Base-by-base conservation (phyloP, 805 yeast species). In the Candida boleticola region DNA sequence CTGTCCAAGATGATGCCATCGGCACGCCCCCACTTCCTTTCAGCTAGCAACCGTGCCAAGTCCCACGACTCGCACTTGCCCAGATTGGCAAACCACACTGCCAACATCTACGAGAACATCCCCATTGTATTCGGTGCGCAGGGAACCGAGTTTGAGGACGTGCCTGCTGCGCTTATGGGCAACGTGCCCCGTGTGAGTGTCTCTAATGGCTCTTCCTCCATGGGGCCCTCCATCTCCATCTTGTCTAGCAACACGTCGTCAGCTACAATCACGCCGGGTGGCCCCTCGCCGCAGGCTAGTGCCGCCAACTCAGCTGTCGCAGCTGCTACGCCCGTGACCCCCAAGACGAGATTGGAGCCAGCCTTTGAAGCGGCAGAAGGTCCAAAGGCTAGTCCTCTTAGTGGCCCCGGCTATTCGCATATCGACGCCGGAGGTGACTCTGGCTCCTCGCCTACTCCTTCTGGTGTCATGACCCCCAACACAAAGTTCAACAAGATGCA, bases 21-120 rank as follows among this genome's bases (percentile, higher is more conserved):
- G 2, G 45, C 61, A 5, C 52, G 67, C 21, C 74, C 75, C 1
- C 62, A 61, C 17, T 59, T 66, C 44, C 50, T 69, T 11, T 45
- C 59, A 3, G 46, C 66, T 35, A 52, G 54, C 36, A 58, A 61
- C 21, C 50, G 76, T 21, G 68, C 74, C 5, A 63, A 60, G 46
- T 65, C 72, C 4, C 72, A 70, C 49, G 73, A 68, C 36, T 65
- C 74, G n/a, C 66, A 67, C 45, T 53, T 65, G 34, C 72, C 64
- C 2, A 53, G 50, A 35, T 49, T 61, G 45, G 52, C 50, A 17
- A 36, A 42, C 13, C 46, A 43, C 29, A 35, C 42, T 22, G 35
- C 35, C 16, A 47, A 48, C 22, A 42, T 43, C 39, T 52, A 53
- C 43, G 55, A 57, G 14, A 31, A 31, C 13, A 53, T 55, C 2